Percentiles rank a stretch among this genome's conserved stretches.
Conservation (phyloP, 148 eudicot species). For the Heliamphora exappendiculata region DNA sequence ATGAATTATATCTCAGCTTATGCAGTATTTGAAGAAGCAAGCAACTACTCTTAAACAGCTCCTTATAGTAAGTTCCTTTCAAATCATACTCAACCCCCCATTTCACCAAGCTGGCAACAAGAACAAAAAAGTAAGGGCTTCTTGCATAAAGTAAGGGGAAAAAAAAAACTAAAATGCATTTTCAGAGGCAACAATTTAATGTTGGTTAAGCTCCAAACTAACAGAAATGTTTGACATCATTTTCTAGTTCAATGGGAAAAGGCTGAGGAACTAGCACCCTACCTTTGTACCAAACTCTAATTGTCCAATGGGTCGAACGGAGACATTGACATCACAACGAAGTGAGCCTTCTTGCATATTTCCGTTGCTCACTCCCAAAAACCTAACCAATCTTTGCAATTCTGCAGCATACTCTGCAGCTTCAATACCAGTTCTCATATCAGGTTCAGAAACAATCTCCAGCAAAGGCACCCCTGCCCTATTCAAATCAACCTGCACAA, state of each 20-base stretch:
- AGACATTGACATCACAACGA: conserved; percentile 91
- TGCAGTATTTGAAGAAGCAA: neutral
- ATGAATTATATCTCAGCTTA: neutral
- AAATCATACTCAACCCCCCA: neutral
- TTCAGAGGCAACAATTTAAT: neutral
- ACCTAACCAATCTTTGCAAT: conserved; percentile 85
- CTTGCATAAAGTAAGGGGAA: neutral
- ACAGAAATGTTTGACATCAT: neutral
- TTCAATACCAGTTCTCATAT: conserved; percentile 92
- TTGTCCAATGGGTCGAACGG: conserved; percentile 82
- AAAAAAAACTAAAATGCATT: neutral
- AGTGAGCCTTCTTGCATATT: conserved; percentile 99
- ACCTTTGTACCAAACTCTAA: conserved; percentile 93
- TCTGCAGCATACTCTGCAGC: conserved; percentile 99
- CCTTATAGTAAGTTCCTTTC: neutral
- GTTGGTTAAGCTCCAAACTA: neutral
- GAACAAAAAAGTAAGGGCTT: neutral
- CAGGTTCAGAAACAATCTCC: conserved; percentile 99
- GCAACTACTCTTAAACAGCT: neutral
- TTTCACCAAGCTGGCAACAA: neutral
- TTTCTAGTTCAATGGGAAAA: neutral
- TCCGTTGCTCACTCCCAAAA: conserved; percentile 90
- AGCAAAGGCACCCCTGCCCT: conserved; percentile 97
- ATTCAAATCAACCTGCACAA: conserved; percentile 82
- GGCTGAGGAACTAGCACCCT: neutral